These are phyloP conservation scores for Earliella scabrosa DNA, from an alignment of 1,284 basidiomycete genomes.

Conservation along the genomic window DNA sequence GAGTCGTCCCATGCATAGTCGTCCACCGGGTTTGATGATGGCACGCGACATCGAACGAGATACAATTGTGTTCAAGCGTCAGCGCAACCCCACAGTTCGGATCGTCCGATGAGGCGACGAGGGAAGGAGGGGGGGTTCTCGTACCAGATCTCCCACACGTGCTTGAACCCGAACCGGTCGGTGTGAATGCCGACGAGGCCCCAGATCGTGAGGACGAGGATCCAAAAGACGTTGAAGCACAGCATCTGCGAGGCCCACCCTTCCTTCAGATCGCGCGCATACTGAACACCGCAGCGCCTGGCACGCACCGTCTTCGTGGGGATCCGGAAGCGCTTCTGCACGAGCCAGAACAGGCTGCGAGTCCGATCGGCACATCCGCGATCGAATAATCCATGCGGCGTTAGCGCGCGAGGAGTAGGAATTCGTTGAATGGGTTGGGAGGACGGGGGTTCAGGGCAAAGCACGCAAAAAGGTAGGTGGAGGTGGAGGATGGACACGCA, in stretches of 20 bases:
- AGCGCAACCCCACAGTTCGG: no score
- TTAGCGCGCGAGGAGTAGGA: neutral
- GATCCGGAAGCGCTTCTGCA: conserved; percentile 75
- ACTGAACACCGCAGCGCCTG: no score
- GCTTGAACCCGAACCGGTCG: conserved; percentile 78
- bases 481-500: conserved; percentile 37
- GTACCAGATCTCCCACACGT: conserved; percentile 82
- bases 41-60: no score
- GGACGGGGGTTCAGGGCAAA: no score
- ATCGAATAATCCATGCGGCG: no score
- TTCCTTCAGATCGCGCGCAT: no score
- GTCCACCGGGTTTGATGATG: no score
- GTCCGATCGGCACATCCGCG: neutral
- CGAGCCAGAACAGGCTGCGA: conserved; percentile 71
- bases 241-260: conserved; percentile 76
- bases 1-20: no score
- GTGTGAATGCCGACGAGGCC: conserved; percentile 80
- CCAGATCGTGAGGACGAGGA: conserved; percentile 74
- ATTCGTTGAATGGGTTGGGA: neutral
- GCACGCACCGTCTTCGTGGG: conserved; percentile 70
- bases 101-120: no score
- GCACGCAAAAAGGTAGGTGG: no score
- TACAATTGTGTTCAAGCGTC: no score
- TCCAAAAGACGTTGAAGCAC: conserved; percentile 75
- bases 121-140: no score